Evolutionary conservation across 768 basidiomycete species (phyloP).

Genomic region (Leccinum ochraceum): DNA sequence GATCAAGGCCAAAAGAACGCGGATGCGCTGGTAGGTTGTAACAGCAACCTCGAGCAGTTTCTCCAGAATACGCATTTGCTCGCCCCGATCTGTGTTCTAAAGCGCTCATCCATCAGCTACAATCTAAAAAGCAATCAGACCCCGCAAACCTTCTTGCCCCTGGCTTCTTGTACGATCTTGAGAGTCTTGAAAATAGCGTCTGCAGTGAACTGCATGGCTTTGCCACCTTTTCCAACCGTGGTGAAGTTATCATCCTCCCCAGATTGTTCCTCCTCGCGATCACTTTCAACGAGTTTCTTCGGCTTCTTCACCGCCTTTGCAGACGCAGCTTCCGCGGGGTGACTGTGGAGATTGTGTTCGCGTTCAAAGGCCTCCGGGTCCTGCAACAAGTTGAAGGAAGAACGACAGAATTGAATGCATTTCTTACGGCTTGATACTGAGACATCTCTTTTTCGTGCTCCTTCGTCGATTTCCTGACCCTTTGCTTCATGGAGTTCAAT

Average conservation of each 20-base stretch:
- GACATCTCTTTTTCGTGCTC: conserved; percentile 84
- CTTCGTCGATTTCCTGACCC: conserved; percentile 87
- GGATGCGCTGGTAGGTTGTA: conserved; percentile 90
- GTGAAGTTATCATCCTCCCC: conserved; percentile 68
- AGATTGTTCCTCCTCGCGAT: conserved; percentile 44
- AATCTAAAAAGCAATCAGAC: not conserved
- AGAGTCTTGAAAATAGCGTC: conserved; percentile 92
- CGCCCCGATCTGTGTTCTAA: conserved; percentile 94
- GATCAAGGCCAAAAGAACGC: conserved; percentile 90
- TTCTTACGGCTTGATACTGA: conserved; percentile 73
- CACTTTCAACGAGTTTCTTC: conserved; percentile 36
- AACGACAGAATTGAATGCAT: not conserved
- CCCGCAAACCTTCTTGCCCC: conserved; percentile 87
- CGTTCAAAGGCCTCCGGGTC: conserved; percentile 88
- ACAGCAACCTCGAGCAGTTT: conserved; percentile 82
- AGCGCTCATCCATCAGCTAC: conserved; percentile 16
- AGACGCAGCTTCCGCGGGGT: conserved; percentile 44
- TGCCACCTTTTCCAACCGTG: conserved; percentile 90
- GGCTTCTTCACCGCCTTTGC: conserved; percentile 39
- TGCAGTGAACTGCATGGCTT: conserved; percentile 74
- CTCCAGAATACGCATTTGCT: conserved; percentile 91
- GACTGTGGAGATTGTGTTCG: conserved; percentile 60
- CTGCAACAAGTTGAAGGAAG: conserved; percentile 39
- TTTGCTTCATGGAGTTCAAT: conserved; percentile 97
- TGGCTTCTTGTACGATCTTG: conserved; percentile 87